These are phyloP conservation scores for Hanseniaspora hatyaiensis DNA, from an alignment of 805 yeast genomes.

Conservation along the genomic window DNA sequence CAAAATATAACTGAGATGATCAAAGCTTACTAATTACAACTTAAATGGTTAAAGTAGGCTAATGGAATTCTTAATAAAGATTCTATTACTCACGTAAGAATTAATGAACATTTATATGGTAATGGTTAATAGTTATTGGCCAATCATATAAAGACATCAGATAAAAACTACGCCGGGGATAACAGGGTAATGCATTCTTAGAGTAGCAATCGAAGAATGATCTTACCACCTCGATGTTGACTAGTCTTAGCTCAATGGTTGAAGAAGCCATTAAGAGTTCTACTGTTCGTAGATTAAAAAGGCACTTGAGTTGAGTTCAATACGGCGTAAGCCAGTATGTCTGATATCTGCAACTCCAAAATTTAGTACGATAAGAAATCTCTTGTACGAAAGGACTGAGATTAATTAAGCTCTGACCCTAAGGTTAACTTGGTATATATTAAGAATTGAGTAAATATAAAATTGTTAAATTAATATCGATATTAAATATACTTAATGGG, in stretches of 20 bases:
- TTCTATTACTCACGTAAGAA: slow-evolving; percentile 5
- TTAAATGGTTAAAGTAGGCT: slow-evolving; percentile 1
- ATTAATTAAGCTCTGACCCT: not conserved
- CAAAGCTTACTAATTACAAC: not conserved
- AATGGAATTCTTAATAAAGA: not conserved
- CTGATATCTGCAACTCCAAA: slow-evolving; percentile 5
- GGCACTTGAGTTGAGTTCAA: slow-evolving; percentile 10
- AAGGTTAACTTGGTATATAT: not conserved
- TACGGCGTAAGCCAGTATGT: slow-evolving; percentile 9
- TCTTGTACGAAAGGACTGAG: slow-evolving; percentile 3
- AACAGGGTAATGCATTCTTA: slow-evolving; percentile 5
- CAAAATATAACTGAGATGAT: slow-evolving; percentile 4
- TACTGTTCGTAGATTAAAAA: slow-evolving; percentile 10
- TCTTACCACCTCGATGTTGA: slow-evolving; percentile 10
- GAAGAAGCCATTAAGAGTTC: slow-evolving; percentile 2
- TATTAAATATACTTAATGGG: no score
- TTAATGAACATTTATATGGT: slow-evolving; percentile 3
- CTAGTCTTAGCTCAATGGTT: slow-evolving; percentile 4
- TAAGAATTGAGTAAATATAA: slow-evolving; percentile 8
- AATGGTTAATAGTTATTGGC: no score
- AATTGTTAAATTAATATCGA: slow-evolving; percentile 1
- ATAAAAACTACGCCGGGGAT: slow-evolving; percentile 8
- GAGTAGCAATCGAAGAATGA: slow-evolving; percentile 7
- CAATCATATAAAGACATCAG: not conserved
- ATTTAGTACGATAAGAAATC: not conserved